Conservation (phyloP, 1,139 yeast genomes). For the Sugiyamaella castrensis region DNA sequence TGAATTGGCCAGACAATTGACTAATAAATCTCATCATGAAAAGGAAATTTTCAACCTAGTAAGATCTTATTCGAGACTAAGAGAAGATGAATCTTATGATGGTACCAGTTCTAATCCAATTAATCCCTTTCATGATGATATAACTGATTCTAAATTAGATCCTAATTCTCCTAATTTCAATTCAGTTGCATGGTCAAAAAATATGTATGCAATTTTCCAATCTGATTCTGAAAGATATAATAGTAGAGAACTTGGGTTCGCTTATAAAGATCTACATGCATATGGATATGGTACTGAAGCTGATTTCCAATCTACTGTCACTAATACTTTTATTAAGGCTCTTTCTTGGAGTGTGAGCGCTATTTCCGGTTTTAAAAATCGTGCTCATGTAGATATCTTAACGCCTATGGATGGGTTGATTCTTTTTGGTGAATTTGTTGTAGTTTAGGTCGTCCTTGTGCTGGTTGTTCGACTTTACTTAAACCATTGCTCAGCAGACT, state of each 20-base stretch:
- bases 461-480: conserved; percentile 78
- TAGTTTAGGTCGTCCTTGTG: conserved; percentile 82
- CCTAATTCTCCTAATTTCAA: conserved; percentile 57
- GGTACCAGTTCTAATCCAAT: conserved; percentile 19
- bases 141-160: conserved; percentile 46
- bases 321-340: conserved; percentile 44
- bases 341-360: conserved; percentile 26
- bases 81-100: not conserved
- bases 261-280: conserved; percentile 66
- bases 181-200: conserved; percentile 70
- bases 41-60: conserved; percentile 13
- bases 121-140: conserved; percentile 23
- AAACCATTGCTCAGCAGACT: conserved; percentile 69
- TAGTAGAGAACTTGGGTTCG: conserved; percentile 47
- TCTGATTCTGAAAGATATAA: conserved; percentile 21
- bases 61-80: conserved; percentile 6
- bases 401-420: conserved; percentile 66
- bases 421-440: conserved; percentile 69
- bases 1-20: conserved; percentile 27
- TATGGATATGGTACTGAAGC: conserved; percentile 74
- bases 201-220: conserved; percentile 47
- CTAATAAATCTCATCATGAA: conserved; percentile 18
- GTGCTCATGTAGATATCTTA: conserved; percentile 51
- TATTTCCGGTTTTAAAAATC: conserved; percentile 25
- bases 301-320: conserved; percentile 73